Conservation (phyloP, 192 early-diverging fungal genomes). For the Tieghemiomyces parasiticus region DNA sequence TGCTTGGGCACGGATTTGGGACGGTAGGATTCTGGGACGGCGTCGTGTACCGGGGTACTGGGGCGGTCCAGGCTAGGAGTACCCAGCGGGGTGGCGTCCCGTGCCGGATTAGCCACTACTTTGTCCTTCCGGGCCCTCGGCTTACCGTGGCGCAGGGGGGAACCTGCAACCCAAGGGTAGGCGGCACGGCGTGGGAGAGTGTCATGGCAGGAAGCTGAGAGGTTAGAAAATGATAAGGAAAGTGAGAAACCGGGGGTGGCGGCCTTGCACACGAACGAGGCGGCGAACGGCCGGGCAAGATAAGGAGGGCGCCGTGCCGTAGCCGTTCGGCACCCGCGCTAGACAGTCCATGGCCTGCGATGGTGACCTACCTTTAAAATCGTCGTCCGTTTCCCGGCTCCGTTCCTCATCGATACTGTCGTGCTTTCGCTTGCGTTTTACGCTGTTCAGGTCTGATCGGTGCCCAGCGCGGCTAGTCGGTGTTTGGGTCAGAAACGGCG, state of each 20-base stretch:
- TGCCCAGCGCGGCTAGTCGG: background rate
- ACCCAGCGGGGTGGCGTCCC: background rate
- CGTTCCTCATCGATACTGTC: background rate
- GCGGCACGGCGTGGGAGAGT: too few relatives aligned
- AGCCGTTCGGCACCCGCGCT: background rate
- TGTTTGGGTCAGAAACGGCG: background rate
- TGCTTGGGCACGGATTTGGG: too few relatives aligned
- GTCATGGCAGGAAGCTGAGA: too few relatives aligned
- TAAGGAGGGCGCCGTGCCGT: background rate
- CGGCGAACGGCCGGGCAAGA: background rate
- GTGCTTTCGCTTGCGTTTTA: slow-evolving; percentile 2
- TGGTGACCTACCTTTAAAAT: background rate
- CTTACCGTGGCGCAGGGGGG: background rate
- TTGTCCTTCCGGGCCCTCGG: background rate
- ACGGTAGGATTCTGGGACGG: background rate
- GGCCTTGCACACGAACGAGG: background rate
- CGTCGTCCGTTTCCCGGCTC: background rate
- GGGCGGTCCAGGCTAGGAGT: background rate
- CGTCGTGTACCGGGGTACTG: background rate
- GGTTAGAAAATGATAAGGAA: background rate
- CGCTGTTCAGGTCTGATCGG: background rate
- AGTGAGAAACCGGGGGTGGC: background rate
- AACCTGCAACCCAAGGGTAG: too few relatives aligned
- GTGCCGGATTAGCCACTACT: background rate
- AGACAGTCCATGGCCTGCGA: background rate